Evolutionary conservation across 345 rosid genomes (phyloP), one percentile per base, ranked within the genome.

Genomic region (Eutrema heterophyllum): DNA sequence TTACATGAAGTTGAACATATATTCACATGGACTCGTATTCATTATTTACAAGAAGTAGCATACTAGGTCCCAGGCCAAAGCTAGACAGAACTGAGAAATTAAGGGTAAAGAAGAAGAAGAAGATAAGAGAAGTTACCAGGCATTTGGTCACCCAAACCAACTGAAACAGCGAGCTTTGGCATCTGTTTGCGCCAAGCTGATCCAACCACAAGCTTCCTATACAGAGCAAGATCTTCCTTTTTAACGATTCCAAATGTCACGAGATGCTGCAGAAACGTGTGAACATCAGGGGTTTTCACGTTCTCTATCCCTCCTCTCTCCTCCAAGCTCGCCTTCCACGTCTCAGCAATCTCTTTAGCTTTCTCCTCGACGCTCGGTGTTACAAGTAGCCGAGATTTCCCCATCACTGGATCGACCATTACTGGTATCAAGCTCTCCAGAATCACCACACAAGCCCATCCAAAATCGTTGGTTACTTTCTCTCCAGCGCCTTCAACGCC

Each of bases 111-210:
- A 18, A 39, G 64, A 55, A 15, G 21, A 38, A 50, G 14, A 49
- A 18, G 27, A 48, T 15, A 59, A 41, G 18, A 87, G 27, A 11
- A 33, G 58, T 73, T 90, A 93, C 98, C 98, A 29, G 97, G 92
- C 97, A 90, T 90, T 83, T 87, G 74, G 64, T 82, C 88, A 66
- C 89, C 96, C 70, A 93, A 77, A 33, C 97, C 98, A 67, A 93
- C 93, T 0, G 92, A 93, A 48, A 93, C 83, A 5, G 98, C 98
- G 43, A 93, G 93, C 76, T 86, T 93, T 7, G 98, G 98, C 98
- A 93, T 90, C 86, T 90, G 98, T 80, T 87, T 93, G 50, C 97
- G 85, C 98, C 98, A 88, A 11, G 98, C 97, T 11, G 98, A 93
- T 16, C 87, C 91, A 60, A 90, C 85, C 3, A 90, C 97, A 30